Conservation (phyloP, 257 asterid species). For the Solanum lycopersicoides region DNA sequence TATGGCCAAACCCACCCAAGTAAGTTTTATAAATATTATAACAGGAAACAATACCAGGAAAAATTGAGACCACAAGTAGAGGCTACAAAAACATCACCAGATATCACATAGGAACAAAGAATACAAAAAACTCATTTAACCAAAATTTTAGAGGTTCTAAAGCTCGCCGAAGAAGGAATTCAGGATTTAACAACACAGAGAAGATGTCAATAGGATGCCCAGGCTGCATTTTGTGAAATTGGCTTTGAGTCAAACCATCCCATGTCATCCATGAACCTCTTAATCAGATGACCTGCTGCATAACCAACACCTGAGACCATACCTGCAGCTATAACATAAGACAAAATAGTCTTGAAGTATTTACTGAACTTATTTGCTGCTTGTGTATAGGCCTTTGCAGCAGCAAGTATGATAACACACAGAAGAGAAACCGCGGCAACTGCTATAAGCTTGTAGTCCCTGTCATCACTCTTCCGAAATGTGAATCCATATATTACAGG, state of each 20-base stretch:
- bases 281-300: conserved; percentile 24
- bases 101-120: not conserved
- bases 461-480: conserved; percentile 26
- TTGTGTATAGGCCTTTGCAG: conserved; percentile 23
- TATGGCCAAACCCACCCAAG: not conserved
- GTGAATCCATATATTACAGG: conserved; percentile 43
- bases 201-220: conserved; percentile 23
- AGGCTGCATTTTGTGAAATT: conserved; percentile 3
- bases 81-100: not conserved
- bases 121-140: not conserved
- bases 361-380: conserved; percentile 3
- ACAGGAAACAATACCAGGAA: not conserved
- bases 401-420: conserved; percentile 32
- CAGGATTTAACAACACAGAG: not conserved
- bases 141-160: not conserved
- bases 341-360: conserved; percentile 22
- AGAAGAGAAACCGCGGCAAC: conserved; percentile 25
- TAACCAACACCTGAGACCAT: conserved; percentile 40
- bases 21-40: not conserved
- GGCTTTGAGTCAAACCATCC: conserved; percentile 37
- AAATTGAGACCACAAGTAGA: not conserved
- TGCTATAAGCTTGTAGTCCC: conserved; percentile 36
- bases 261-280: conserved; percentile 11
- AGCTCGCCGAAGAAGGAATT: not conserved
- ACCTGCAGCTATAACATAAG: conserved; percentile 23